A percentile compares a stretch with the other conserved stretches of the same genome.
Evolutionary conservation across 1,284 basidiomycete species (phyloP).

Genomic region (Fomitiporia mediterranea): DNA sequence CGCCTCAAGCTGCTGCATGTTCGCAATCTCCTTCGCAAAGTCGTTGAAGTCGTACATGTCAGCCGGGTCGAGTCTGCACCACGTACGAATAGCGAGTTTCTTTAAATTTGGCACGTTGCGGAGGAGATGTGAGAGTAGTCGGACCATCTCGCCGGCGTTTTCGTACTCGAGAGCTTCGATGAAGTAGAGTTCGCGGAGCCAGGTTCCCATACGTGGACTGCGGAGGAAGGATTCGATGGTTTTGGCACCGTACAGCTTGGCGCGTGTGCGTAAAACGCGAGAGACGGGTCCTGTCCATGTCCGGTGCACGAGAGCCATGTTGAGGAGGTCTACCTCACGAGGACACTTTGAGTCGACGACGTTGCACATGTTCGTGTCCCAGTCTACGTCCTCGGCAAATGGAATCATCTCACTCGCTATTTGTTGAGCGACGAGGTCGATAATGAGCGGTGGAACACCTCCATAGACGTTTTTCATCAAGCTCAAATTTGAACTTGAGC

Average conservation of each 20-base stretch:
- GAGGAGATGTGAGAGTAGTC: background rate
- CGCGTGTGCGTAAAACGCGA: background rate
- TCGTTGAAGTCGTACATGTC: background rate
- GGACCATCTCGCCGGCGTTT: background rate
- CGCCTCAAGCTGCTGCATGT: background rate
- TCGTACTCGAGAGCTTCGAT: background rate
- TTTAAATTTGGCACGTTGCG: background rate
- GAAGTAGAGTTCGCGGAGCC: constrained; percentile 6
- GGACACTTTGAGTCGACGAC: background rate
- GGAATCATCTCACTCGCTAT: background rate
- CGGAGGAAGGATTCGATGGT: background rate
- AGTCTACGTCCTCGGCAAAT: background rate
- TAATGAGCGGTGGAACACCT: background rate
- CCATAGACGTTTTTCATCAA: background rate
- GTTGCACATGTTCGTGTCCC: constrained; percentile 2
- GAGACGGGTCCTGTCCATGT: background rate
- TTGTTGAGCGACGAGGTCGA: constrained; percentile 3
- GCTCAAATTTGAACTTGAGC: background rate
- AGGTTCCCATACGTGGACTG: background rate
- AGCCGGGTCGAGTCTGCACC: background rate
- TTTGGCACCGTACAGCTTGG: background rate
- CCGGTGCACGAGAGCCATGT: constrained; percentile 5
- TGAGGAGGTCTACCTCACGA: constrained; percentile 2
- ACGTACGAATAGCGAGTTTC: background rate
- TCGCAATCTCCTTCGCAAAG: background rate